These are phyloP conservation scores for Hypoxylon sp. DNA, from an alignment of 2,329 filamentous ascomycete genomes.

Conservation along the genomic window DNA sequence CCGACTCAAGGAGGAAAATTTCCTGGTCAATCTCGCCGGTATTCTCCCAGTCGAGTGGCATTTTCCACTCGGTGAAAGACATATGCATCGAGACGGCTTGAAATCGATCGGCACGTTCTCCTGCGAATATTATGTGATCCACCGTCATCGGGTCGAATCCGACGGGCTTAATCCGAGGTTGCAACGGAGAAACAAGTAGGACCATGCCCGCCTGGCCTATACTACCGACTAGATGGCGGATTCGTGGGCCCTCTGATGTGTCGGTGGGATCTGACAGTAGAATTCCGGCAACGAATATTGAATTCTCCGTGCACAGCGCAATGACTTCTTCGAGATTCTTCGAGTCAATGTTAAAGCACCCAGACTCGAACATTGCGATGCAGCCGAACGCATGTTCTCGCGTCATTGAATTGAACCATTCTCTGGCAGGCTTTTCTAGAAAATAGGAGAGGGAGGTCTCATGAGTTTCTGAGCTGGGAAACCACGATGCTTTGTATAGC, in stretches of 20 bases:
- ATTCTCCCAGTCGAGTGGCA: conserved; percentile 24
- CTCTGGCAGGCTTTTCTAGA: neutral
- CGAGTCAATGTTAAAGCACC: neutral
- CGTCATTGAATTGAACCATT: neutral
- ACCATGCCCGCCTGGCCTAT: neutral
- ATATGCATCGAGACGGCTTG: conserved; percentile 26
- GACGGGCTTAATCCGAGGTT: neutral
- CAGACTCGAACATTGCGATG: neutral
- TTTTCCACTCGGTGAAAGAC: conserved; percentile 37
- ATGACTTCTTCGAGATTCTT: neutral
- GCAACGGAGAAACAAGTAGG: neutral
- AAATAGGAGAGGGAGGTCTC: neutral
- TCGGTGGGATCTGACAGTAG: neutral
- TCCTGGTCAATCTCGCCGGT: conserved; percentile 30
- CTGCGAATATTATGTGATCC: neutral
- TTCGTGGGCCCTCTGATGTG: neutral
- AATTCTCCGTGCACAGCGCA: neutral
- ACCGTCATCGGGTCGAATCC: neutral
- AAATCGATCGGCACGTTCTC: neutral
- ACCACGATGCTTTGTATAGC: neutral
- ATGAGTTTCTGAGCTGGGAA: neutral
- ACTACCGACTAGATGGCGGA: neutral
- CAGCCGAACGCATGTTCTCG: neutral
- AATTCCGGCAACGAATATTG: neutral
- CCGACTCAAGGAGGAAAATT: conserved; percentile 30